phyloP scores from a whole-genome alignment of 129 eudicot genomes.

The Flaveria robusta region DNA sequence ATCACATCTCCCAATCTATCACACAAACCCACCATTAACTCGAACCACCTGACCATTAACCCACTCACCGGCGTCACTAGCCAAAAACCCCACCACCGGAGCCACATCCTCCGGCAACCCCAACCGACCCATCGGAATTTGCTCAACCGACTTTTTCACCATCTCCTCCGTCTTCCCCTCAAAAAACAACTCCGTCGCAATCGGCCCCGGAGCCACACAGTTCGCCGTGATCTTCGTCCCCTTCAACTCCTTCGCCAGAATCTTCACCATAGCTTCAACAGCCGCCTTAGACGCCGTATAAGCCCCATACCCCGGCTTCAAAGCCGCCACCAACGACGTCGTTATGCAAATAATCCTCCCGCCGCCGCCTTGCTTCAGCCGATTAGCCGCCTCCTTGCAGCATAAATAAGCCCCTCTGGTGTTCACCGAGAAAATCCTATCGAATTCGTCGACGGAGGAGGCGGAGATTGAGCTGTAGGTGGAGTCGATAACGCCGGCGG shows the following conservation, averaged over 20 bases:
- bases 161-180: slow-evolving; percentile 50
- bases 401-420: slow-evolving; percentile 51
- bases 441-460: slow-evolving; percentile 39
- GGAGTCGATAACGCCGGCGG: slow-evolving; percentile 49
- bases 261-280: slow-evolving; percentile 71
- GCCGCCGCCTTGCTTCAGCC: slow-evolving; percentile 53
- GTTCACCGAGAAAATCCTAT: slow-evolving; percentile 43
- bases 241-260: slow-evolving; percentile 66
- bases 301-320: slow-evolving; percentile 54
- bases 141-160: slow-evolving; percentile 37
- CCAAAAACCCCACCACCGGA: slow-evolving; percentile 62
- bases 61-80: slow-evolving; percentile 60
- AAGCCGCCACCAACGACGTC: slow-evolving; percentile 45
- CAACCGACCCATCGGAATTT: slow-evolving; percentile 44
- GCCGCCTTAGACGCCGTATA: slow-evolving; percentile 72
- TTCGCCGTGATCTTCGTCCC: slow-evolving; percentile 72
- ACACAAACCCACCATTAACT: slow-evolving; percentile 56
- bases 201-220: slow-evolving; percentile 67
- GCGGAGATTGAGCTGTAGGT: slow-evolving; percentile 28
- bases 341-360: slow-evolving; percentile 62
- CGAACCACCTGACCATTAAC: slow-evolving; percentile 59
- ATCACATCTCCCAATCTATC: not conserved
- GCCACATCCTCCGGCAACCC: slow-evolving; percentile 59
- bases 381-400: slow-evolving; percentile 50
- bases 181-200: slow-evolving; percentile 58